Percentiles rank a stretch among this genome's conserved stretches.
These are phyloP conservation scores for Nemania diffusa DNA, from an alignment of 2,329 filamentous ascomycete species.

Conservation along the genomic window DNA sequence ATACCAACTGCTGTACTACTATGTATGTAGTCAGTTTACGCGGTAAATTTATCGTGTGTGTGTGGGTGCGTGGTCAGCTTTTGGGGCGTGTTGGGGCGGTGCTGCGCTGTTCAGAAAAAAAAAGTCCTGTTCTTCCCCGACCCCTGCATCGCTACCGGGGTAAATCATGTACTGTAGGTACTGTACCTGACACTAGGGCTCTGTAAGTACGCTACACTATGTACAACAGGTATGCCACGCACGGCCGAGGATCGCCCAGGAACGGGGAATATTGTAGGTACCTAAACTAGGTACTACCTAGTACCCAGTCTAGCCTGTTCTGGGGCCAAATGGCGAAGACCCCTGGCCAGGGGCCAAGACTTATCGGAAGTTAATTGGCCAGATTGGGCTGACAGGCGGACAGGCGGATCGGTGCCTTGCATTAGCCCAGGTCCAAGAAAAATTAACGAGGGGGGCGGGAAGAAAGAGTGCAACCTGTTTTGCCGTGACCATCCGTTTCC, in stretches of 20 bases:
- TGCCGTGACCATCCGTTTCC: neutral
- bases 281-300: no score
- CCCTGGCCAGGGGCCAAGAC: conserved; percentile 14
- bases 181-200: no score
- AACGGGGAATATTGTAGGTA: conserved; percentile 15
- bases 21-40: no score
- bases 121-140: conserved; percentile 22
- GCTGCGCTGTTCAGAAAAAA: conserved; percentile 28
- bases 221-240: no score
- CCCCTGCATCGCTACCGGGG: conserved; percentile 20
- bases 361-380: conserved; percentile 14
- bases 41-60: neutral
- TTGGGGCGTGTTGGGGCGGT: conserved; percentile 17
- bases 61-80: conserved; percentile 18
- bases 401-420: conserved; percentile 38
- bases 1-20: no score
- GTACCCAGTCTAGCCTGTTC: no score
- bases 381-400: conserved; percentile 22
- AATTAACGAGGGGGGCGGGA: conserved; percentile 6
- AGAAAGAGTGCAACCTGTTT: conserved; percentile 17
- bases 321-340: no score
- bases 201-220: no score
- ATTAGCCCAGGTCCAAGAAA: conserved; percentile 31
- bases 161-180: no score
- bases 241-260: conserved; percentile 29